Evolutionary conservation across 2,329 filamentous ascomycete genomes (phyloP).

Genomic region (Aspergillus hortae): DNA sequence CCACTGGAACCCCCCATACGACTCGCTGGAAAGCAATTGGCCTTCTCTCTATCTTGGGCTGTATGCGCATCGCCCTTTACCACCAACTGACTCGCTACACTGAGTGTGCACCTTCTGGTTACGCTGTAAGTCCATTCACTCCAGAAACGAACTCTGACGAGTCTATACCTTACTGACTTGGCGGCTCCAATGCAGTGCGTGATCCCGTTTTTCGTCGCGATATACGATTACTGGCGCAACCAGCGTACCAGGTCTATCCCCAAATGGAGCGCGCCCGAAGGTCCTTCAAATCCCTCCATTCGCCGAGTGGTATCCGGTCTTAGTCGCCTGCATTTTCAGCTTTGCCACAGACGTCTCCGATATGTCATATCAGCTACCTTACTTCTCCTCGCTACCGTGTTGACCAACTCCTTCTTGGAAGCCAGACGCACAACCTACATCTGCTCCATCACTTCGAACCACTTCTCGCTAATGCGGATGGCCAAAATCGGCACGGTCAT

Average conservation of each 20-base stretch:
- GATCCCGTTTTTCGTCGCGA: slow-evolving; percentile 39
- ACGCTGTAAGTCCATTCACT: slow-evolving; percentile 25
- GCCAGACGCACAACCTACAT: slow-evolving; percentile 47
- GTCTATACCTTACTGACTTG: neutral
- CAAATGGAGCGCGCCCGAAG: slow-evolving; percentile 16
- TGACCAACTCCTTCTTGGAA: slow-evolving; percentile 31
- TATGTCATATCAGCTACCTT: slow-evolving; percentile 38
- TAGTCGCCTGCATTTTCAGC: slow-evolving; percentile 26
- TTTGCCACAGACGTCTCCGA: slow-evolving; percentile 33
- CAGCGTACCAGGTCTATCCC: slow-evolving; percentile 21
- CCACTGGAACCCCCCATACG: slow-evolving; percentile 8
- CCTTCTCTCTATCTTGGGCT: slow-evolving; percentile 21
- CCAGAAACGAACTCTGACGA: neutral
- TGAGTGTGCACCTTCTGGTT: slow-evolving; percentile 41
- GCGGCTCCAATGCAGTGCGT: slow-evolving; percentile 23
- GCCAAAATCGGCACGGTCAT: slow-evolving; percentile 36
- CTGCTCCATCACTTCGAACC: slow-evolving; percentile 40
- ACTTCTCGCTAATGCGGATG: slow-evolving; percentile 31
- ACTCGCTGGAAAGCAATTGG: slow-evolving; percentile 22
- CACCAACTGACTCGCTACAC: slow-evolving; percentile 38
- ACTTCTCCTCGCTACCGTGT: slow-evolving; percentile 37
- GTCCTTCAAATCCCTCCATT: slow-evolving; percentile 14
- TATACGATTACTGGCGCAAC: slow-evolving; percentile 40
- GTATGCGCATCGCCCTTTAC: slow-evolving; percentile 37
- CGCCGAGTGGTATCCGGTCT: slow-evolving; percentile 21